These are phyloP conservation scores for Colletotrichum brevisporum DNA, from an alignment of 2,329 filamentous ascomycete species.

Conservation along the genomic window DNA sequence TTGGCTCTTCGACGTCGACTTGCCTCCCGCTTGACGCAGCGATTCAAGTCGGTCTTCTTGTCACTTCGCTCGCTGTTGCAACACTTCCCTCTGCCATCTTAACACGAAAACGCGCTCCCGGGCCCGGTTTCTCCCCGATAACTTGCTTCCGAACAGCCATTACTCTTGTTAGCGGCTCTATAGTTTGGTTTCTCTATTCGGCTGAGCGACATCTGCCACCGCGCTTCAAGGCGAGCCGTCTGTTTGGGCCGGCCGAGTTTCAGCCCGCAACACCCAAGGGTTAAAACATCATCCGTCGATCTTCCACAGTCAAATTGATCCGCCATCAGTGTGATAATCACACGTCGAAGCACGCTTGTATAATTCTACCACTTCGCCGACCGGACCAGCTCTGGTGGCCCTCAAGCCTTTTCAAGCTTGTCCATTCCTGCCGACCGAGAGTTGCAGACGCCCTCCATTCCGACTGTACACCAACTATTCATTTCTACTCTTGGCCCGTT, in stretches of 20 bases:
- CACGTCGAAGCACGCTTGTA: constrained; percentile 7
- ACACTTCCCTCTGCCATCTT: constrained; percentile 18
- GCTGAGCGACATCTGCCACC: constrained; percentile 3
- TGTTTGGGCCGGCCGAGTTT: constrained; percentile 15
- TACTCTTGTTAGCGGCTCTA: not conserved
- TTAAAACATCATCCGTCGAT: constrained; percentile 7
- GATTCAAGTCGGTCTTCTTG: not conserved
- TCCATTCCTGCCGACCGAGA: not conserved
- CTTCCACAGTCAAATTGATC: constrained; percentile 20
- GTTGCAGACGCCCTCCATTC: too few species aligned
- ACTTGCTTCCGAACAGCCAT: constrained; percentile 14
- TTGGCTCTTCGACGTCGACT: not conserved
- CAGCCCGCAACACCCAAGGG: constrained; percentile 1
- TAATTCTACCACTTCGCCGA: not conserved
- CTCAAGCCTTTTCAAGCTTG: not conserved
- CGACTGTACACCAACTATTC: too few species aligned
- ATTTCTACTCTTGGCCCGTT: too few species aligned
- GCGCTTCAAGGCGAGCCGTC: not conserved
- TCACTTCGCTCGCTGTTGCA: not conserved
- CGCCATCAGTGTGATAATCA: constrained; percentile 14
- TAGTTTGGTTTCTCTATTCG: not conserved
- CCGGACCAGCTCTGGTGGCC: not conserved
- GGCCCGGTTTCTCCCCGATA: constrained; percentile 21
- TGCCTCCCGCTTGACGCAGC: not conserved
- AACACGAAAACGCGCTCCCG: constrained; percentile 35